phyloP scores from a whole-genome alignment of 2,329 filamentous ascomycete species.

The Colletotrichum horii region DNA sequence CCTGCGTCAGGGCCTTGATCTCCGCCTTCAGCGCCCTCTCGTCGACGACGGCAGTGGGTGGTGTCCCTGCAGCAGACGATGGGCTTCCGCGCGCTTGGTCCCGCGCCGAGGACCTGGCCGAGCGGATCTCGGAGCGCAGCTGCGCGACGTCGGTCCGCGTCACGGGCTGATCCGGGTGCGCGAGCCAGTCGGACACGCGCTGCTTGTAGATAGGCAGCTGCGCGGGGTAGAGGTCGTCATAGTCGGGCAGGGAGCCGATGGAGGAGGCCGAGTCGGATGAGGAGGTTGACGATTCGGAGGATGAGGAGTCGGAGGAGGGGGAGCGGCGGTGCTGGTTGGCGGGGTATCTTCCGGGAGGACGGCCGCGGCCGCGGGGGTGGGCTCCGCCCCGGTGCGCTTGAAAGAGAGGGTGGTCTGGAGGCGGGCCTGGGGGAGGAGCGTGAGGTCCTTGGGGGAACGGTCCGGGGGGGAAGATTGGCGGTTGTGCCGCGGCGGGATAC shows the following conservation, averaged over 20 bases:
- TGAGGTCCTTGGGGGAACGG: neutral
- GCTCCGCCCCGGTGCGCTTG: slow-evolving; percentile 1
- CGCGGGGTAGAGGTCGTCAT: slow-evolving; percentile 52
- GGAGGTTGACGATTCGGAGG: slow-evolving; percentile 38
- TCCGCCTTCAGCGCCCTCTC: slow-evolving; percentile 44
- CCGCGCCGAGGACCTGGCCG: neutral
- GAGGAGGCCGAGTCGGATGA: slow-evolving; percentile 41
- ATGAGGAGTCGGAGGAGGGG: slow-evolving; percentile 40
- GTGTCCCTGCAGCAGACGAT: neutral
- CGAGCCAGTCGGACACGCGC: slow-evolving; percentile 53
- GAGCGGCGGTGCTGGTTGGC: slow-evolving; percentile 27
- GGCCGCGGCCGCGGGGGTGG: slow-evolving; percentile 12
- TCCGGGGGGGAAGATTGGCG: neutral
- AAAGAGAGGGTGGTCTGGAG: slow-evolving; percentile 16
- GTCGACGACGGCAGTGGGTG: slow-evolving; percentile 26
- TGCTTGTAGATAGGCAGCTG: slow-evolving; percentile 53
- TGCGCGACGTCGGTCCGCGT: slow-evolving; percentile 47
- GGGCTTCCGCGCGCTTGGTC: neutral
- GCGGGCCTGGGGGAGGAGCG: neutral
- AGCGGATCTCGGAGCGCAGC: neutral
- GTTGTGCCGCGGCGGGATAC: neutral
- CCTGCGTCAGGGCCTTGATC: slow-evolving; percentile 47
- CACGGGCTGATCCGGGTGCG: slow-evolving; percentile 53
- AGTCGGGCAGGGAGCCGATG: slow-evolving; percentile 59
- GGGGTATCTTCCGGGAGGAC: neutral